Percentiles rank a stretch among this genome's conserved stretches.
These are phyloP conservation scores for Cochliopodium minus DNA, from an alignment of 208 protist species.

Conservation along the genomic window DNA sequence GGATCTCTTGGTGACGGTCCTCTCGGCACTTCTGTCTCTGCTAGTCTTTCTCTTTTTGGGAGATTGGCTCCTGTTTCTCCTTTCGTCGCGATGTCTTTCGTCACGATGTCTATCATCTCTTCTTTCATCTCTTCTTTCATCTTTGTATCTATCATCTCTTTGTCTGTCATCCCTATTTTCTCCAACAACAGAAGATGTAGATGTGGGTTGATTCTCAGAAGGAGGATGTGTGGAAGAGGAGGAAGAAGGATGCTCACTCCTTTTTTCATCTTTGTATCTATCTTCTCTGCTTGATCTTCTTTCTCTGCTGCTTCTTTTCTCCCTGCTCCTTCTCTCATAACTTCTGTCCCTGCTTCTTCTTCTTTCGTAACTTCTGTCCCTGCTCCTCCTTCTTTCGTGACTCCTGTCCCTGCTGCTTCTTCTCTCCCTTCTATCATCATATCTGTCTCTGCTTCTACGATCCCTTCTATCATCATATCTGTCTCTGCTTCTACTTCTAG, in stretches of 20 bases:
- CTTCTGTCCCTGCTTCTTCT: neutral
- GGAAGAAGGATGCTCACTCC: too few species aligned
- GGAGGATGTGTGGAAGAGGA: too few species aligned
- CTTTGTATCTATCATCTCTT: too few species aligned
- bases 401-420: neutral
- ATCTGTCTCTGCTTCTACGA: neutral
- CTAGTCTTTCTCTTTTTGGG: too few species aligned
- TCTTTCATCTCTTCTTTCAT: too few species aligned
- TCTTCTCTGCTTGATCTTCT: neutral
- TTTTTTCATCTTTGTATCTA: neutral
- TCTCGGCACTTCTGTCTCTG: too few species aligned
- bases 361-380: neutral
- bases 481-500: neutral
- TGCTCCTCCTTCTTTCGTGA: neutral
- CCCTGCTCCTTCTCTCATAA: neutral
- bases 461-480: neutral
- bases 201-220: too few species aligned
- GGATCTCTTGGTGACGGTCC: constrained; percentile 16
- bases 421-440: neutral
- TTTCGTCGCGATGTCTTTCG: too few species aligned
- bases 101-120: too few species aligned
- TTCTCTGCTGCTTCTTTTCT: neutral
- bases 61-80: too few species aligned
- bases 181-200: too few species aligned
- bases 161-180: too few species aligned